A percentile compares a stretch with the other conserved stretches of the same genome.
These are phyloP conservation scores for Zygosaccharomyces sapae DNA, from an alignment of 1,139 yeast genomes.

Conservation along the genomic window DNA sequence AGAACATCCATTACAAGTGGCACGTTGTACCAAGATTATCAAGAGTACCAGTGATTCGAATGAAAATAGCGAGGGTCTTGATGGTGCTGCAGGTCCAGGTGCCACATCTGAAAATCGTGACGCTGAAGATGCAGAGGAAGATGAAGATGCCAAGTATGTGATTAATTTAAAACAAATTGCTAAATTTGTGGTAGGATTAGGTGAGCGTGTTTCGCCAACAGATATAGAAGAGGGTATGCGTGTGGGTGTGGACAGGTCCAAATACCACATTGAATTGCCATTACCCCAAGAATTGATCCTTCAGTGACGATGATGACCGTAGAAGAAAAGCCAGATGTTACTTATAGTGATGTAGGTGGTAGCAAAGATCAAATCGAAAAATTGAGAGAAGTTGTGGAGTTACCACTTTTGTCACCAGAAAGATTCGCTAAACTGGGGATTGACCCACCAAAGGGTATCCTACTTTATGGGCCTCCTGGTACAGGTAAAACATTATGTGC, in stretches of 20 bases:
- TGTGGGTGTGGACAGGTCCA: constrained; percentile 96
- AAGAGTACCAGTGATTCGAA: constrained; percentile 43
- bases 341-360: constrained; percentile 92
- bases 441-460: constrained; percentile 97
- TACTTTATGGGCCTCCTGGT: constrained; percentile 97
- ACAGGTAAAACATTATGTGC: constrained; percentile 98
- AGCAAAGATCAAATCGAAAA: constrained; percentile 97
- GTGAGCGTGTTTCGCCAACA: constrained; percentile 95
- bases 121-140: constrained; percentile 55
- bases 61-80: constrained; percentile 21
- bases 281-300: constrained; percentile 97
- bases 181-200: constrained; percentile 92
- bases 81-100: constrained; percentile 28
- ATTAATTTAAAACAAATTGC: constrained; percentile 97
- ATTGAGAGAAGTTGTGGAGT: constrained; percentile 92
- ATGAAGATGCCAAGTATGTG: constrained; percentile 84
- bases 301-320: constrained; percentile 99
- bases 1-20: constrained; percentile 96
- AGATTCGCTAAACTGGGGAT: constrained; percentile 93
- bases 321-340: constrained; percentile 93
- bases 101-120: constrained; percentile 20
- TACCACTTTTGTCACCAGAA: constrained; percentile 94
- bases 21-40: constrained; percentile 95
- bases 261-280: constrained; percentile 93
- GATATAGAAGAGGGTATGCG: constrained; percentile 99